A percentile compares a stretch with the other conserved stretches of the same genome.
These are phyloP conservation scores for Uncinocarpus reesii DNA, from an alignment of 2,329 filamentous ascomycete genomes.

Conservation along the genomic window DNA sequence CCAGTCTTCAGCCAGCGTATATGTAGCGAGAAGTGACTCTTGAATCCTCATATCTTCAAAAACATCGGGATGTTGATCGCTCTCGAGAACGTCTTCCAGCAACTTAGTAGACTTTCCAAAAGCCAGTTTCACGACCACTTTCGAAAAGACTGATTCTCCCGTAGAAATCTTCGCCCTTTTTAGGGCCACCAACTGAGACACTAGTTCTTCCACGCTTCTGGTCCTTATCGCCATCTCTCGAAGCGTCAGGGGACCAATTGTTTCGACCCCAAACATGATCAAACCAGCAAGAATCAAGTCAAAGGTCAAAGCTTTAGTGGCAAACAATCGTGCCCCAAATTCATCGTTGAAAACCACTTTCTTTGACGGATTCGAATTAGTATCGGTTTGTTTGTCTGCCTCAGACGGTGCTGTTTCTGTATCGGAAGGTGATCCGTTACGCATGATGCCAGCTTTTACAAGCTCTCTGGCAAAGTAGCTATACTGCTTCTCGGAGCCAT, in stretches of 20 bases:
- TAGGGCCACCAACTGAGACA: constrained; percentile 51
- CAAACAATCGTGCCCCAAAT: constrained; percentile 72
- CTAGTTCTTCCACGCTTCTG: constrained; percentile 46
- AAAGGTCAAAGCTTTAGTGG: constrained; percentile 61
- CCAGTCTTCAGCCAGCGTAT: constrained; percentile 44
- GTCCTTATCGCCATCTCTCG: constrained; percentile 66
- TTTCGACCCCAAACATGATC: constrained; percentile 57
- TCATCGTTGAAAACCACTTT: constrained; percentile 48
- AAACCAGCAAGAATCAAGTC: constrained; percentile 62
- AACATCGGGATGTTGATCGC: constrained; percentile 55
- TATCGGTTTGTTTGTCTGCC: neutral
- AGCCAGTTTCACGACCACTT: constrained; percentile 56
- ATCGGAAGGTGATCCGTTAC: neutral
- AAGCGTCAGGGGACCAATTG: constrained; percentile 64
- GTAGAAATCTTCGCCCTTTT: constrained; percentile 53
- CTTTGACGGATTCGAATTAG: neutral
- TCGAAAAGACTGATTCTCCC: constrained; percentile 53
- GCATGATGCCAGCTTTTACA: constrained; percentile 10
- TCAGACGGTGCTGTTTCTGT: neutral
- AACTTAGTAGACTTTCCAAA: constrained; percentile 44
- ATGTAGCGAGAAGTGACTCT: constrained; percentile 44
- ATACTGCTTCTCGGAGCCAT: constrained; percentile 19
- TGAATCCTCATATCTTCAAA: constrained; percentile 49
- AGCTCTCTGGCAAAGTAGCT: constrained; percentile 12
- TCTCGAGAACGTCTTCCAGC: constrained; percentile 44